Conservation (phyloP, 495 filamentous ascomycete genomes). For the Astrocystis sublimbata region DNA sequence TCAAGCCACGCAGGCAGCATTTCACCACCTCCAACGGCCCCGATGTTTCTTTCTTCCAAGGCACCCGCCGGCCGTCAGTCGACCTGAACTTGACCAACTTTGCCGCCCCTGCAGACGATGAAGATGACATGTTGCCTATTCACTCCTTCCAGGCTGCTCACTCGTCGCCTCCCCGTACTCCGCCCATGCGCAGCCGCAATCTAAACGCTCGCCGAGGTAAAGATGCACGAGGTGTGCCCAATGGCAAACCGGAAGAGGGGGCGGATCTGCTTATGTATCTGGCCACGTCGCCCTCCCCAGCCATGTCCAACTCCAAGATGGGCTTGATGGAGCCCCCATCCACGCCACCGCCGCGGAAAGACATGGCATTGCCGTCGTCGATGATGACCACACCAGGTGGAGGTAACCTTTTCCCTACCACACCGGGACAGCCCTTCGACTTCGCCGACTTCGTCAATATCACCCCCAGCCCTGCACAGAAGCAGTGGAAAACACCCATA, state of each 20-base stretch:
- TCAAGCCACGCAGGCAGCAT: constrained; percentile 64
- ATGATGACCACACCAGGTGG: constrained; percentile 87
- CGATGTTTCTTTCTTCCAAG: constrained; percentile 70
- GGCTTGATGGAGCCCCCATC: constrained; percentile 74
- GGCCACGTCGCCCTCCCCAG: constrained; percentile 88
- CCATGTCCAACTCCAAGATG: constrained; percentile 44
- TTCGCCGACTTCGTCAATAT: constrained; percentile 97
- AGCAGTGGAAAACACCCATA: constrained; percentile 72
- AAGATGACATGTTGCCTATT: constrained; percentile 73
- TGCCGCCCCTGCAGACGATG: constrained; percentile 69
- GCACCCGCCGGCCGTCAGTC: constrained; percentile 57
- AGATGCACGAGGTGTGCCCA: constrained; percentile 34
- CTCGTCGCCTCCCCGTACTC: constrained; percentile 81
- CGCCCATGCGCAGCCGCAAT: constrained; percentile 63
- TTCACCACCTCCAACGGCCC: constrained; percentile 63
- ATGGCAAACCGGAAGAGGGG: constrained; percentile 65
- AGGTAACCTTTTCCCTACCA: constrained; percentile 59
- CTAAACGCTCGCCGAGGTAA: constrained; percentile 39
- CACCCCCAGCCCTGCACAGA: constrained; percentile 91
- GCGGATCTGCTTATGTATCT: constrained; percentile 91
- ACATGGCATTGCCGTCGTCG: constrained; percentile 74
- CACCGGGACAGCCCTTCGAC: constrained; percentile 74
- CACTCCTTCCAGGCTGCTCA: constrained; percentile 68
- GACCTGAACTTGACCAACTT: constrained; percentile 65
- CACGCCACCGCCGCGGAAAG: constrained; percentile 79